Evolutionary conservation across 306 rosid genomes (phyloP), one percentile per base, ranked within the genome.

Genomic region (Quercus wislizeni): DNA sequence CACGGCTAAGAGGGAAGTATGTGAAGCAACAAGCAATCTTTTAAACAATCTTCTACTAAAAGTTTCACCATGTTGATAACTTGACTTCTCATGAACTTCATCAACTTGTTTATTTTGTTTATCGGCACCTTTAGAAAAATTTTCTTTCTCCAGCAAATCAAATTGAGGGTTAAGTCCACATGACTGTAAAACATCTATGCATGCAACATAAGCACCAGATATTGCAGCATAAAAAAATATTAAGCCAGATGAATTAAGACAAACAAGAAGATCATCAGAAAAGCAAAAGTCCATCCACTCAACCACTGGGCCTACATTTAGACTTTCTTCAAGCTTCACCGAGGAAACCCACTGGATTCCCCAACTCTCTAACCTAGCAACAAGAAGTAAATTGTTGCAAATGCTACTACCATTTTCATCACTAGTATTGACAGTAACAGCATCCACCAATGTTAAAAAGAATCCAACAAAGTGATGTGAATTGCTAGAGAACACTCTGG

Each of bases 281-380:
- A 95, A 90, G 83, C 84, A 75, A 85, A 92, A 95, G 84, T 92
- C 96, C 4, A 58, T 67, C 97, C 99, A 95, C 85, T 87, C 89
- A 81, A 67, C 82, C 76, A 69, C 76, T 28, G 80, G 86, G 68
- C 80, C 81, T 52, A 61, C 73, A 76, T 83, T 71, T 81, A 80
- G 81, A 80, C 85, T 84, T 83, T 92, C 91, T 49, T 91, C 92
- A 80, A 86, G 93, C 84, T 91, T 90, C 83, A 91, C 89, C 68
- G 76, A 70, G 71, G 97, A 91, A 77, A 91, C 88, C 97, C 95
- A 95, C 43, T 84, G 89, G 76, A 95, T 91, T 76, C 92, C 97
- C 88, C 75, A 75, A 51, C 51, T 80, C 58, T 86, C 85, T 79
- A 89, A 67, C 88, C 87, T 87, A 67, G 94, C 91, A 83, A 95